These are phyloP conservation scores for Daldinia sp. DNA, from an alignment of 2,329 filamentous ascomycete species.

Conservation along the genomic window DNA sequence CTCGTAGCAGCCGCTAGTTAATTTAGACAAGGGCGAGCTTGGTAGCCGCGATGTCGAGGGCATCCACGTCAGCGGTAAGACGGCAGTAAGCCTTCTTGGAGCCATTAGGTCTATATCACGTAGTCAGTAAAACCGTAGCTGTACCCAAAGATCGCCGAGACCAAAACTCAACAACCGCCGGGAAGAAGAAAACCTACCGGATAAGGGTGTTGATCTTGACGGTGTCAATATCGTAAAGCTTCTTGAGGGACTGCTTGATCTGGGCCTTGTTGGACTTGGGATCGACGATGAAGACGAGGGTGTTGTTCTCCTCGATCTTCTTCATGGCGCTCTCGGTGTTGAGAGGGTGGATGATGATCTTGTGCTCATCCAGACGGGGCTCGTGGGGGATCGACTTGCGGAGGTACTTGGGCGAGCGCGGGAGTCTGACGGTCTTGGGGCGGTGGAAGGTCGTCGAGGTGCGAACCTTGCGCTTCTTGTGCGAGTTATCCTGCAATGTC, in stretches of 20 bases:
- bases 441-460: constrained; percentile 95
- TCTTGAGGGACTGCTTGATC: constrained; percentile 98
- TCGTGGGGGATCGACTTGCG: constrained; percentile 93
- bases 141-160: neutral
- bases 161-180: neutral
- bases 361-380: constrained; percentile 95
- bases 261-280: constrained; percentile 99
- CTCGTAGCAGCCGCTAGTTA: constrained; percentile 60
- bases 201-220: constrained; percentile 99
- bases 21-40: constrained; percentile 97
- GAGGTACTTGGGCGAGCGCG: constrained; percentile 93
- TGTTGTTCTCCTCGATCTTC: constrained; percentile 99
- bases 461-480: constrained; percentile 95
- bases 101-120: constrained; percentile 81
- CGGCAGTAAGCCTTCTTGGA: constrained; percentile 99
- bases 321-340: constrained; percentile 99
- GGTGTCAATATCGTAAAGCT: constrained; percentile 97
- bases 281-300: constrained; percentile 96
- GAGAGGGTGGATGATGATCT: constrained; percentile 96
- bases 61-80: constrained; percentile 95
- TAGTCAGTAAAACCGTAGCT: constrained; percentile 35
- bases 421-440: constrained; percentile 94
- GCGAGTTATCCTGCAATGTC: constrained; percentile 61
- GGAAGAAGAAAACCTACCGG: constrained; percentile 70
- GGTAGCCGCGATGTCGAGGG: constrained; percentile 98